A percentile compares a stretch with the other conserved stretches of the same genome.
Conservation (phyloP, 176 grass and related monocot species). For the Hsuehochloa calcarea region DNA sequence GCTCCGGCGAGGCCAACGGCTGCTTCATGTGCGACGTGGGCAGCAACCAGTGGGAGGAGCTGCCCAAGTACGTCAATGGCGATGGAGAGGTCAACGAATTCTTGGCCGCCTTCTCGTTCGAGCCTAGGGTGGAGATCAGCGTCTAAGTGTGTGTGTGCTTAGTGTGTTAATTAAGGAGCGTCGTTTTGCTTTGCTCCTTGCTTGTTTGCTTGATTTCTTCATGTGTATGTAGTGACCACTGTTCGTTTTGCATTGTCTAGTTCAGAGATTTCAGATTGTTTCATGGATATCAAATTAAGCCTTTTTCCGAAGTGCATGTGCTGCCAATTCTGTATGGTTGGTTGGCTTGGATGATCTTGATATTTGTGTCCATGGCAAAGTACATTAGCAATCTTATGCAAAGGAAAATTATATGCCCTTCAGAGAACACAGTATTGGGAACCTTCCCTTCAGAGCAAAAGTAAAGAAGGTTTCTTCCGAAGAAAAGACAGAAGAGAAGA, state of each 20-base stretch:
- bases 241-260: background rate
- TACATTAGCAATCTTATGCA: background rate
- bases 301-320: background rate
- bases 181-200: slow-evolving; percentile 34
- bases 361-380: background rate
- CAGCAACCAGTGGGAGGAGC: slow-evolving; percentile 56
- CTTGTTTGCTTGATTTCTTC: slow-evolving; percentile 18
- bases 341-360: background rate
- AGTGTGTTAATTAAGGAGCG: slow-evolving; percentile 13
- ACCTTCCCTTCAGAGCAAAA: background rate
- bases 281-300: background rate
- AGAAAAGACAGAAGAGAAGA: background rate
- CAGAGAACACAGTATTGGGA: background rate
- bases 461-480: background rate
- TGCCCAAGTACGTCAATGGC: slow-evolving; percentile 42
- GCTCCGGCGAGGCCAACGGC: slow-evolving; percentile 50
- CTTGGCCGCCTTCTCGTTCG: slow-evolving; percentile 71
- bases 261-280: slow-evolving; percentile 16
- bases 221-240: background rate
- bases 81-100: slow-evolving; percentile 57
- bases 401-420: background rate
- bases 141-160: slow-evolving; percentile 22
- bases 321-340: background rate
- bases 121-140: slow-evolving; percentile 72
- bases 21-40: slow-evolving; percentile 60